These are phyloP conservation scores for Fusarium secorum DNA, from an alignment of 2,329 filamentous ascomycete species.

Conservation along the genomic window DNA sequence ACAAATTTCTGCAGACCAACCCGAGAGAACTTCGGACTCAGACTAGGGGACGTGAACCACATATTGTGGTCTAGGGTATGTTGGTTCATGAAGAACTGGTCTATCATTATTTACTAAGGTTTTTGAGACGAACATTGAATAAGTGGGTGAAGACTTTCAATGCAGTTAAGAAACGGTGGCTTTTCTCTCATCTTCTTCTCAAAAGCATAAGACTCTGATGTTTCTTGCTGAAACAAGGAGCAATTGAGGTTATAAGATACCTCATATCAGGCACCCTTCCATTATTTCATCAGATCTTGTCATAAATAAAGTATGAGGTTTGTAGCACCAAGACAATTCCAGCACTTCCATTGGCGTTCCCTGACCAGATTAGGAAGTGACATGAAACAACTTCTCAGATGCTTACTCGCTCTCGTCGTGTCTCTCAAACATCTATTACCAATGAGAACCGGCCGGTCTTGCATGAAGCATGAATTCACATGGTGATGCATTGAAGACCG, in stretches of 20 bases:
- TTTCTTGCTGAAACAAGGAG: too few relatives aligned
- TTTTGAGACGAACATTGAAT: background rate
- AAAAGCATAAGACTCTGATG: background rate
- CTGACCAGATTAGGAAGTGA: background rate
- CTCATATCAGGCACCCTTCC: background rate
- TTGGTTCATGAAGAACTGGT: background rate
- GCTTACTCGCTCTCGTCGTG: background rate
- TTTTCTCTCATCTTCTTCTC: too few relatives aligned
- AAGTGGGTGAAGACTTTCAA: background rate
- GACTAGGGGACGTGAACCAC: background rate
- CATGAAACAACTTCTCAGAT: background rate
- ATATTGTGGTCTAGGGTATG: background rate
- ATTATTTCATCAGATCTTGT: background rate
- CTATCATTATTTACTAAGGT: background rate
- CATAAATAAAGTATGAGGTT: background rate
- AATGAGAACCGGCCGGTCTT: background rate
- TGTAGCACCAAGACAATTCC: background rate
- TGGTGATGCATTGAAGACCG: conserved; percentile 3
- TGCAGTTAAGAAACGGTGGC: background rate
- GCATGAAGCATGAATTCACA: background rate
- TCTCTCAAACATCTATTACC: background rate
- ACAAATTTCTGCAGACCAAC: background rate
- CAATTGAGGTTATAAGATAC: background rate
- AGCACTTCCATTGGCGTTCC: background rate
- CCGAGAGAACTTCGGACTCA: background rate